phyloP scores from a whole-genome alignment of 202 grass and related monocot species.

The Carex arenaria region DNA sequence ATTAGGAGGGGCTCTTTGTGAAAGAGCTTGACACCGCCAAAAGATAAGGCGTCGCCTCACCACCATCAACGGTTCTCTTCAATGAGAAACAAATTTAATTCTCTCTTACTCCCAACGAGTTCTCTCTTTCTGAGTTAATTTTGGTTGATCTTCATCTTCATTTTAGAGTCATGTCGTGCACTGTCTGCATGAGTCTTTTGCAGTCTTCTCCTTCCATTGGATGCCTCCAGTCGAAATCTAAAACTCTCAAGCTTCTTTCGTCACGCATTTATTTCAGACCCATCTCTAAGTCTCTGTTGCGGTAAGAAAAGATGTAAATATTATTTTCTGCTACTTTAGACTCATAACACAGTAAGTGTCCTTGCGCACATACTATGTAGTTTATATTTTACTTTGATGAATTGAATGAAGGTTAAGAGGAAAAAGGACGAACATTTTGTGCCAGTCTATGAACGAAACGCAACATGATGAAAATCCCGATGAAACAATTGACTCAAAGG shows the following conservation, averaged over 20 bases:
- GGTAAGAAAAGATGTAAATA: not conserved
- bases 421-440: conserved; percentile 25
- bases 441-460: conserved; percentile 51
- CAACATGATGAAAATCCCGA: conserved; percentile 56
- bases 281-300: conserved; percentile 7
- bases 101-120: not conserved
- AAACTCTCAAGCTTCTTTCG: conserved; percentile 5
- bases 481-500: conserved; percentile 19
- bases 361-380: not conserved
- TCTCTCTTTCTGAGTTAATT: not conserved
- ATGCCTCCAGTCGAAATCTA: conserved; percentile 9
- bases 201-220: conserved; percentile 18
- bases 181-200: conserved; percentile 14
- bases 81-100: conserved; percentile 1
- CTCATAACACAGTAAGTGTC: not conserved
- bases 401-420: conserved; percentile 30
- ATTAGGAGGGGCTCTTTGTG: not conserved
- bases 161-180: conserved; percentile 9
- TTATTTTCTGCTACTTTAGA: not conserved
- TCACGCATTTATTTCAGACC: conserved; percentile 11
- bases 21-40: not conserved
- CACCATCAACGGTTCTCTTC: conserved; percentile 19
- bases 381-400: conserved; percentile 8
- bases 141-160: not conserved
- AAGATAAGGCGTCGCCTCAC: conserved; percentile 17